Conservation (phyloP, 352 stramenopile species). For the Nannochloropsis limnetica region DNA sequence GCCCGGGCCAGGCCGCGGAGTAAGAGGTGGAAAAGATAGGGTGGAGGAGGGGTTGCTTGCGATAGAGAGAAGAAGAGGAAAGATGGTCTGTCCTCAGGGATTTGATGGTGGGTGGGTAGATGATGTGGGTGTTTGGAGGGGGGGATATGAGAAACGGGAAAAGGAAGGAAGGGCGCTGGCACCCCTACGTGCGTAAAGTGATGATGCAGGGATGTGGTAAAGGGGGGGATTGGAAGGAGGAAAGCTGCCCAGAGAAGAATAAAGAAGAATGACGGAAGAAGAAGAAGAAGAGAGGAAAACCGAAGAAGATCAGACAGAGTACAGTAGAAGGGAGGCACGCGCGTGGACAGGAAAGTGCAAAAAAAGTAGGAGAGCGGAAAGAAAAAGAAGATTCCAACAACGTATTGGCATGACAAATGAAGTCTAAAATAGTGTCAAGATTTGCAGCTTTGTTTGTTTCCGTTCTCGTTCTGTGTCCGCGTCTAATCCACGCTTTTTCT, state of each 20-base stretch:
- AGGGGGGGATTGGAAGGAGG: too few species aligned
- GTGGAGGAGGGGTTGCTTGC: not conserved
- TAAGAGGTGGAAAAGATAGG: not conserved
- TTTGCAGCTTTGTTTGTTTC: not conserved
- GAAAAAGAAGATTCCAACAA: not conserved
- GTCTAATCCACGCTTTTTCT: too few species aligned
- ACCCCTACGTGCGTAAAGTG: too few species aligned
- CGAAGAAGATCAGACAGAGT: not conserved
- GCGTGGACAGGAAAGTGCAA: not conserved
- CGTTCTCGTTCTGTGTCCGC: not conserved
- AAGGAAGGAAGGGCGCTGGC: not conserved
- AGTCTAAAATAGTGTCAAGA: not conserved
- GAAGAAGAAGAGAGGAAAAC: not conserved
- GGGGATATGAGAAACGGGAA: not conserved
- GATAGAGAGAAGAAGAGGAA: not conserved
- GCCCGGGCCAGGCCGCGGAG: slow-evolving; percentile 2
- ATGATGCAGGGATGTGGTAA: not conserved
- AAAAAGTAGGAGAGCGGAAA: not conserved
- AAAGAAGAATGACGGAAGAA: not conserved
- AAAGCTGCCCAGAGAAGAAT: too few species aligned
- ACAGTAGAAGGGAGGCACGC: not conserved
- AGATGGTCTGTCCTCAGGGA: not conserved
- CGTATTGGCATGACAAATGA: too few species aligned
- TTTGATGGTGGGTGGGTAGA: not conserved
- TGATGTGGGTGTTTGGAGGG: not conserved